These are phyloP conservation scores for Microascus cirrosus DNA, from an alignment of 2,329 filamentous ascomycete genomes.

Conservation along the genomic window DNA sequence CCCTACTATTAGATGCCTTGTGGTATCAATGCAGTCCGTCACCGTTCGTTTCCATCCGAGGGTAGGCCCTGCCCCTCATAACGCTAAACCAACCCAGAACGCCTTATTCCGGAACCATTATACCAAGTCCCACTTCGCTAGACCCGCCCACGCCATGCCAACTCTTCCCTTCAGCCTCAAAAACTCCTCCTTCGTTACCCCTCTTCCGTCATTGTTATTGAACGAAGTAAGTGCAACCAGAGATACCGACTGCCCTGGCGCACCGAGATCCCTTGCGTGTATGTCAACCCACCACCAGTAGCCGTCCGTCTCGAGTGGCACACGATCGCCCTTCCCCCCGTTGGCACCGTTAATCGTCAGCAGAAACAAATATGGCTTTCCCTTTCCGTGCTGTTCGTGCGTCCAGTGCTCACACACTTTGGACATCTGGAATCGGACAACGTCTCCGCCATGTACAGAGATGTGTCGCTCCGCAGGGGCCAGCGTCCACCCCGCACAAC, in stretches of 20 bases:
- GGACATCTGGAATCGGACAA: constrained; percentile 69
- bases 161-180: constrained; percentile 26
- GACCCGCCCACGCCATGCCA: constrained; percentile 29
- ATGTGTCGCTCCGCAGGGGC: constrained; percentile 38
- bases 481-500: constrained; percentile 46
- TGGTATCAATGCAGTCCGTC: too few relatives aligned
- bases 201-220: constrained; percentile 33
- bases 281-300: constrained; percentile 78
- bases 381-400: constrained; percentile 53
- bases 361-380: constrained; percentile 54
- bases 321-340: constrained; percentile 54
- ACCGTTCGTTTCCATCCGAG: background rate
- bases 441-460: constrained; percentile 40
- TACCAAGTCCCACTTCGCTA: constrained; percentile 39
- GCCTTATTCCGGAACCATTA: constrained; percentile 8
- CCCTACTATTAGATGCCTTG: too few relatives aligned
- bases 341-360: constrained; percentile 56
- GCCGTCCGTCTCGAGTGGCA: constrained; percentile 68
- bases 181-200: constrained; percentile 35
- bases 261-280: constrained; percentile 50
- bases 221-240: constrained; percentile 48
- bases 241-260: constrained; percentile 55
- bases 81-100: background rate
- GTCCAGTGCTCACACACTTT: constrained; percentile 78
- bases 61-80: background rate